phyloP scores from a whole-genome alignment of 139 green algal species.

The Tetraselmis striata region DNA sequence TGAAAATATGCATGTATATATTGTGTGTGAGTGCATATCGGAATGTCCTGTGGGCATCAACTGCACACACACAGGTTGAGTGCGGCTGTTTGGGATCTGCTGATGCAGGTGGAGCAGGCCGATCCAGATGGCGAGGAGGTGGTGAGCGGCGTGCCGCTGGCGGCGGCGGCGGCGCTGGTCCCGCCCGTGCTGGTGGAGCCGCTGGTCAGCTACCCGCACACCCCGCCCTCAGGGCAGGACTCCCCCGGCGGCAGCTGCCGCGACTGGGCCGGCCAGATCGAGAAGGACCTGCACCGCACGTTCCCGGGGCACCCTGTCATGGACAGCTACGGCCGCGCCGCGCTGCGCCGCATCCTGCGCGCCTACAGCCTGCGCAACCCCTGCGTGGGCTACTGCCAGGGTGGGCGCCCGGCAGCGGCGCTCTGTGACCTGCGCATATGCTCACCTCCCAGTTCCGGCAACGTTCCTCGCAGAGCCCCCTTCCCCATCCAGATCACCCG shows the following conservation, averaged over 20 bases:
- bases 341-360: conserved; percentile 61
- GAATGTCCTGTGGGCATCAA: too few relatives aligned
- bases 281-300: conserved; percentile 79
- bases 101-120: too few relatives aligned
- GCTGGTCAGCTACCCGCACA: neutral
- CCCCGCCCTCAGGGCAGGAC: neutral
- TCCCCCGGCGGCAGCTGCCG: conserved; percentile 5
- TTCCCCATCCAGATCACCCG: too few relatives aligned
- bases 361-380: conserved; percentile 68
- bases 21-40: too few relatives aligned
- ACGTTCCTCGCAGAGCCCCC: too few relatives aligned
- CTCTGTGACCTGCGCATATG: neutral
- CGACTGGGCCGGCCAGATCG: conserved; percentile 64
- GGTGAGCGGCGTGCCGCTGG: too few relatives aligned
- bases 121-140: too few relatives aligned
- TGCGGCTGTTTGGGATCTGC: too few relatives aligned
- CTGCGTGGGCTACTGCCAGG: conserved; percentile 79
- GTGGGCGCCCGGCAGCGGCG: neutral
- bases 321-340: conserved; percentile 42
- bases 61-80: too few relatives aligned
- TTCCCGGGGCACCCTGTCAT: conserved; percentile 67
- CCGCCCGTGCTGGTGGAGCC: neutral
- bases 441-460: too few relatives aligned
- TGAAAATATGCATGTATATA: too few relatives aligned
- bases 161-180: neutral